These are phyloP conservation scores for Aspergillus awamori DNA, from an alignment of 2,329 filamentous ascomycete species.

Conservation along the genomic window DNA sequence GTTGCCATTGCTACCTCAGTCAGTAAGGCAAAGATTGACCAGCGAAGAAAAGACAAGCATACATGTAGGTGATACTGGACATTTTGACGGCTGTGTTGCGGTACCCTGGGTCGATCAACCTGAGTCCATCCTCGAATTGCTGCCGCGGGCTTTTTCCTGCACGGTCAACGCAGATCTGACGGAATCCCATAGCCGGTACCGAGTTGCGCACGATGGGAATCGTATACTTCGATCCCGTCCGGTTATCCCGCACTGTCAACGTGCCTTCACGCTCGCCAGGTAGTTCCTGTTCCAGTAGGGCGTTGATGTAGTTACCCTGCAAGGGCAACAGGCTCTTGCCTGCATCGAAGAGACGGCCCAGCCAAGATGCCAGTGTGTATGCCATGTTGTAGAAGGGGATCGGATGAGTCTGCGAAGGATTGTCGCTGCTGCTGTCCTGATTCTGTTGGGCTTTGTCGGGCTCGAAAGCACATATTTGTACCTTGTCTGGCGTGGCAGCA, in stretches of 20 bases:
- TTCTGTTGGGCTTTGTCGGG: neutral
- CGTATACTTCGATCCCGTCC: neutral
- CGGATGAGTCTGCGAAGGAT: neutral
- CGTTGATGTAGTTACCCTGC: neutral
- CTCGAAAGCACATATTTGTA: slow-evolving; percentile 1
- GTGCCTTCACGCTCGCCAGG: neutral
- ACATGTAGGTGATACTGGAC: slow-evolving; percentile 9
- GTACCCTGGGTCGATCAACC: slow-evolving; percentile 1
- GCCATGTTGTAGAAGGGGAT: neutral
- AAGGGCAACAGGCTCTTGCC: neutral
- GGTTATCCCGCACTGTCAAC: slow-evolving; percentile 2
- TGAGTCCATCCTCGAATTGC: neutral
- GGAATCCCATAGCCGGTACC: slow-evolving; percentile 1
- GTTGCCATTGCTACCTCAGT: neutral
- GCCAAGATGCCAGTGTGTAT: slow-evolving; percentile 1
- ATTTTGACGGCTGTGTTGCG: slow-evolving; percentile 3
- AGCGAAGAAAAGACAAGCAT: neutral
- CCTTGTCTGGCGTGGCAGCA: neutral
- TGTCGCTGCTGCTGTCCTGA: neutral
- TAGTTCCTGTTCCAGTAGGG: neutral
- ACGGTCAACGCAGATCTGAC: neutral
- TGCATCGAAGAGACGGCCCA: neutral
- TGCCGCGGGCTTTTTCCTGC: neutral
- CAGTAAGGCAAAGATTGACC: neutral
- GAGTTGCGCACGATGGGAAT: slow-evolving; percentile 4